Evolutionary conservation across 208 protist species (phyloP).

Genomic region (Leishmania mexicana): DNA sequence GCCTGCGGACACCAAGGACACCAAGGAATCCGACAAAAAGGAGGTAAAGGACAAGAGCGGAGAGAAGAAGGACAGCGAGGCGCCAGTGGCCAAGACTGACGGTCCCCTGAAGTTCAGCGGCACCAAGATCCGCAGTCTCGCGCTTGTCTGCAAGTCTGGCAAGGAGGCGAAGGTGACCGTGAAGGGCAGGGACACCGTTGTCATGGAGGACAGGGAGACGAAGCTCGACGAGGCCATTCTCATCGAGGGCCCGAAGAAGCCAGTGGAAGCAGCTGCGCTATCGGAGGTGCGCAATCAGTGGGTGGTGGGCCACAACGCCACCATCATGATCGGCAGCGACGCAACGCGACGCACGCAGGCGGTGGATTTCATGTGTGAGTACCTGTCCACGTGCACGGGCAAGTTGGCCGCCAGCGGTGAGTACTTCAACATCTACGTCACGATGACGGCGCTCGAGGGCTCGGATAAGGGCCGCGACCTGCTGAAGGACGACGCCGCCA

Average conservation of each 20-base stretch:
- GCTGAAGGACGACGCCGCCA: constrained; percentile 51
- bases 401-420: constrained; percentile 42
- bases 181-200: constrained; percentile 49
- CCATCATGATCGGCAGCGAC: constrained; percentile 49
- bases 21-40: constrained; percentile 31
- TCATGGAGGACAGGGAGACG: constrained; percentile 36
- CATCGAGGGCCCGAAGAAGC: constrained; percentile 37
- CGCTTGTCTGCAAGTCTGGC: constrained; percentile 32
- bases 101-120: constrained; percentile 24
- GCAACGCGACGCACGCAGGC: constrained; percentile 34
- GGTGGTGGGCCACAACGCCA: constrained; percentile 64
- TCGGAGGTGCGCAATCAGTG: constrained; percentile 57
- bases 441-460: constrained; percentile 57
- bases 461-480: constrained; percentile 57
- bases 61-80: constrained; percentile 20
- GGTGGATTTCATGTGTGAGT: constrained; percentile 43
- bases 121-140: constrained; percentile 48
- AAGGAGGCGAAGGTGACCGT: constrained; percentile 43
- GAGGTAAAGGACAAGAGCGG: constrained; percentile 15
- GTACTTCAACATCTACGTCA: constrained; percentile 61
- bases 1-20: constrained; percentile 8
- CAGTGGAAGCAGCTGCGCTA: constrained; percentile 41
- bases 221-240: constrained; percentile 60
- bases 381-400: constrained; percentile 52
- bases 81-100: constrained; percentile 16